Base-by-base conservation (phyloP, 305 asterid genomes). In the Andrographis paniculata region DNA sequence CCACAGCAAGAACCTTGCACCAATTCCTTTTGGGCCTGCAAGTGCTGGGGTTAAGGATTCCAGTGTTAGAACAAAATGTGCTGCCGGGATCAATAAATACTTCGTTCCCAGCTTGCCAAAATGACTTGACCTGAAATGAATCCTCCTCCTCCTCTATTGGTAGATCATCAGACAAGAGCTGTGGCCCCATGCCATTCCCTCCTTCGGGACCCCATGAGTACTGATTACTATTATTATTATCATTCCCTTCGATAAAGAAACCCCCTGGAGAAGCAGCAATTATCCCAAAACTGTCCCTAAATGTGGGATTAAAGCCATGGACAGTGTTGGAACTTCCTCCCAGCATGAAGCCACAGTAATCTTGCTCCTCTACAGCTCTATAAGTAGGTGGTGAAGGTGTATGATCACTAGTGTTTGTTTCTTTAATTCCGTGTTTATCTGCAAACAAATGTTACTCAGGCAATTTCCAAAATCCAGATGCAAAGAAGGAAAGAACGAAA, bases 1-100 rank as follows among this genome's bases (percentile, higher is more conserved):
- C 73, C 61, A 73, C 82, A 0, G 94, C 94, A 11, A 78, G 69
- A 44, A 89, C 70, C 71, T 78, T 85, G 70, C 93, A 80, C 97
- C 93, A 85, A 41, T 79, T 66, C 11, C 75, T 65, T 60, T 60
- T 77, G 44, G 92, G 67, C 52, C 56, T 69, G 44, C 75, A 73
- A 39, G 31, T 59, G 51, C 73, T 62, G 11, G 86, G 63, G 42
- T 64, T 48, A 33, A 40, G 49, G 45, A 69, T 42, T 59, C 65
- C 71, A 39, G 75, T 39, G 52, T 66, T 53, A 51, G 94, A 66
- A 56, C 78, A 71, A 17, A 68, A 24, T 9, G 62, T 20, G 23
- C 65, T 63, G 50, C 37, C 54, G 49, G 76, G 75, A 65, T 66
- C 58, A 27, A 62, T 6, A 47, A 55, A 62, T 58, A 60, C 24